Conservation (phyloP, 164 flowering plant species). For the Protea cynaroides region DNA sequence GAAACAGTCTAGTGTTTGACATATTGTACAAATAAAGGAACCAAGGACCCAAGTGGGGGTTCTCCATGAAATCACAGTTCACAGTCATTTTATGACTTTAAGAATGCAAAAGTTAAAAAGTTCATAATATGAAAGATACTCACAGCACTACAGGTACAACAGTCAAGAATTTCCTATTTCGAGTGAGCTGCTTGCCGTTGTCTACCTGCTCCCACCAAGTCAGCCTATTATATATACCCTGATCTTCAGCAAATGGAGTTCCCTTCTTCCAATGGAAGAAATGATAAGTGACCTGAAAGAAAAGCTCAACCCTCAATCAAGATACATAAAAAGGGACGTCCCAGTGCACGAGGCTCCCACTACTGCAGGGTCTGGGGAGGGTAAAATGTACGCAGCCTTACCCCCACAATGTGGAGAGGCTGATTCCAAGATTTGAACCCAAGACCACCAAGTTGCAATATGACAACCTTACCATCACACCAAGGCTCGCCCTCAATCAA, state of each 20-base stretch:
- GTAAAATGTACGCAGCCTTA: too few species aligned
- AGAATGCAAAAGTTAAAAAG: neutral
- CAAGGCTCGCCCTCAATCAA: too few species aligned
- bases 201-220: conserved; percentile 86
- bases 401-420: too few species aligned
- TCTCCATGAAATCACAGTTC: neutral
- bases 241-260: conserved; percentile 73
- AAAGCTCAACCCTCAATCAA: conserved; percentile 4
- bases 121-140: conserved; percentile 18
- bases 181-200: conserved; percentile 70
- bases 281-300: conserved; percentile 59
- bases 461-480: too few species aligned
- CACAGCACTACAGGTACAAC: conserved; percentile 74
- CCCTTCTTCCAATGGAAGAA: conserved; percentile 79
- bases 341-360: too few species aligned
- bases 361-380: too few species aligned
- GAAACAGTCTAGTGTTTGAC: neutral
- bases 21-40: neutral
- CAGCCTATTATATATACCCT: conserved; percentile 60
- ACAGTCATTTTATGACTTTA: neutral
- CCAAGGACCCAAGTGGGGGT: neutral
- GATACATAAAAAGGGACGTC: too few species aligned
- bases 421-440: too few species aligned
- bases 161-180: conserved; percentile 62
- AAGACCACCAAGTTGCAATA: too few species aligned